Percentiles rank a stretch among this genome's conserved stretches.
Conservation (phyloP, 371 early-diverging fungal species). For the Rhizomucor pusillus region DNA sequence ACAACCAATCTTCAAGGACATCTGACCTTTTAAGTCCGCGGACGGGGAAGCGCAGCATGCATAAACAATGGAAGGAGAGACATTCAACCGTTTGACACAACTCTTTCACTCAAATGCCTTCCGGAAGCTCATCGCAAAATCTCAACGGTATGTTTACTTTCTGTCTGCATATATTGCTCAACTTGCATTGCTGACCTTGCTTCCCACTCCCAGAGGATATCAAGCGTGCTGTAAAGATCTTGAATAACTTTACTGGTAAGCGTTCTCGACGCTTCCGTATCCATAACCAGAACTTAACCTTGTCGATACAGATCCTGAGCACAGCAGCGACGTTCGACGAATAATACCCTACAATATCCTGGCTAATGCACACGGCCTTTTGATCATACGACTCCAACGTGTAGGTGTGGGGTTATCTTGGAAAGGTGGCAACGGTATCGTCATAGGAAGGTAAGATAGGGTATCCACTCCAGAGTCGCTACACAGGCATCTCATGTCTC, state of each 20-base stretch:
- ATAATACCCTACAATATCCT: slow-evolving; percentile 33
- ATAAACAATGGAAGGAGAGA: no score
- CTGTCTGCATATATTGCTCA: not conserved
- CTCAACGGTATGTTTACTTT: no score
- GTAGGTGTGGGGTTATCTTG: slow-evolving; percentile 33
- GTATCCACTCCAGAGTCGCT: not conserved
- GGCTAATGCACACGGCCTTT: slow-evolving; percentile 35
- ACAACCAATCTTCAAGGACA: no score
- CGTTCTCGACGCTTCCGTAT: no score
- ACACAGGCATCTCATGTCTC: not conserved
- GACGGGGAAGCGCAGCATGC: no score
- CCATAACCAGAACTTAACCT: not conserved
- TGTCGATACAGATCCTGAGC: slow-evolving; percentile 9
- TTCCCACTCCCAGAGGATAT: slow-evolving; percentile 35
- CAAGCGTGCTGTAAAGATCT: slow-evolving; percentile 29
- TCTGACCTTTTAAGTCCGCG: no score
- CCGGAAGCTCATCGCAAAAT: no score
- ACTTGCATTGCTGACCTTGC: not conserved
- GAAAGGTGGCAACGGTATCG: slow-evolving; percentile 37
- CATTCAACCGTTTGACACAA: no score
- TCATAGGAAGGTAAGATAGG: slow-evolving; percentile 38
- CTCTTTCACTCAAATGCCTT: no score
- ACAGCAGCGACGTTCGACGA: slow-evolving; percentile 20
- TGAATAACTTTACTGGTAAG: slow-evolving; percentile 36
- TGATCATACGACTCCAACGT: slow-evolving; percentile 32